Conservation (phyloP, 2,329 filamentous ascomycete species). For the Colletotrichum tropicicola region DNA sequence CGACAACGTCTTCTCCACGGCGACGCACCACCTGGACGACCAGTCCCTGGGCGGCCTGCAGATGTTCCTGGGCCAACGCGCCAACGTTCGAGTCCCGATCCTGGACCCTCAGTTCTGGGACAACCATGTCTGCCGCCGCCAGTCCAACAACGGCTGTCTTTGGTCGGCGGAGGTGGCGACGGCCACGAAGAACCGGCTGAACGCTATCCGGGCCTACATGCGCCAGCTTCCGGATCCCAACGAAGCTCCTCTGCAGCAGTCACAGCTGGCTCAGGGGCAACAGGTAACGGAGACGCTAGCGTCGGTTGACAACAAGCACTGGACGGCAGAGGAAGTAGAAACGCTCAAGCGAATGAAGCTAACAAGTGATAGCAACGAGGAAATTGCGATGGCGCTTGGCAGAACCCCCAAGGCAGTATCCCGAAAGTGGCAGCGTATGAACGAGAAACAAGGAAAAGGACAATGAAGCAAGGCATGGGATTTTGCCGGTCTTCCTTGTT, state of each 20-base stretch:
- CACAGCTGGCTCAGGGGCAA: not conserved
- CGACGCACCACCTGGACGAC: not conserved
- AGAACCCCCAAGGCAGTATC: too few species aligned
- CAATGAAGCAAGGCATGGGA: too few species aligned
- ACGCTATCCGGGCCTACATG: not conserved
- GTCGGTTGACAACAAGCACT: not conserved
- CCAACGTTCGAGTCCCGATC: slow-evolving; percentile 27
- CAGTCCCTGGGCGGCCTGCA: not conserved
- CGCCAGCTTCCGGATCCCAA: not conserved
- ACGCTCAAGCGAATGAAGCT: not conserved
- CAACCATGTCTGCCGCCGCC: not conserved
- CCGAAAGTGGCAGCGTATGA: too few species aligned
- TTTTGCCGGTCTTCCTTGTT: too few species aligned
- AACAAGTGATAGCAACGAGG: not conserved
- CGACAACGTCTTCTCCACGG: not conserved
- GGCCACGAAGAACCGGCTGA: not conserved
- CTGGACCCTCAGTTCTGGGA: slow-evolving; percentile 15
- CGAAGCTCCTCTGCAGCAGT: not conserved
- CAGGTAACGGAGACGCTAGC: not conserved
- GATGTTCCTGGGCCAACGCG: slow-evolving; percentile 9
- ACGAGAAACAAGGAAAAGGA: too few species aligned
- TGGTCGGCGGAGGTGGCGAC: not conserved
- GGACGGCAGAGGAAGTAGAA: not conserved
- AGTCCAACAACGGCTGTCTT: not conserved
- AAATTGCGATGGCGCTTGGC: not conserved